Percentiles rank a stretch among this genome's conserved stretches.
Evolutionary conservation across 768 basidiomycete species (phyloP).

Genomic region (Suillus bovinus): DNA sequence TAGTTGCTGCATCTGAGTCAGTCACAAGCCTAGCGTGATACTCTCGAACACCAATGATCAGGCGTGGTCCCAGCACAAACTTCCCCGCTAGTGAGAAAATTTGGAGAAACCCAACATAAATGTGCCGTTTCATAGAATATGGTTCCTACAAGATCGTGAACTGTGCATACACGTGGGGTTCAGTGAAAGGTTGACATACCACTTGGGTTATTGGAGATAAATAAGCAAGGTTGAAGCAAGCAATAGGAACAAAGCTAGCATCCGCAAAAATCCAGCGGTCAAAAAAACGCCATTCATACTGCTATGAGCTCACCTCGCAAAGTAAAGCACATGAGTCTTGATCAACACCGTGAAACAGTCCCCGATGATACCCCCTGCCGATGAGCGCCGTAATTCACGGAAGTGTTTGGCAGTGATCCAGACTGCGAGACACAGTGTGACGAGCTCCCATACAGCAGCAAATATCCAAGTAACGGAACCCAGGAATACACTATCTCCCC

Average conservation of each 20-base stretch:
- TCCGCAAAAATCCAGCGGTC: not conserved
- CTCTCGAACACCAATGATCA: not conserved
- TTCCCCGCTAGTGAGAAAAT: not conserved
- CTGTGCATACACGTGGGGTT: not conserved
- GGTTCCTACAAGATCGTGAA: not conserved
- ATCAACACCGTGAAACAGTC: conserved; percentile 1
- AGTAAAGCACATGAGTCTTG: not conserved
- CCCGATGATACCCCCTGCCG: not conserved
- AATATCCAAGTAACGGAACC: not conserved
- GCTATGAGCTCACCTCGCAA: not conserved
- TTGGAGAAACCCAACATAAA: not conserved
- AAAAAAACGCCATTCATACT: not conserved
- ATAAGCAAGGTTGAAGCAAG: not conserved
- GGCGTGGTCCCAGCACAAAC: not conserved
- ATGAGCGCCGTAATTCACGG: not conserved
- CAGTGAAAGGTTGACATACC: not conserved
- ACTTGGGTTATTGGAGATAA: not conserved
- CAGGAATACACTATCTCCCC: not conserved
- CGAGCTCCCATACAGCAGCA: not conserved
- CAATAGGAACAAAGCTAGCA: not conserved
- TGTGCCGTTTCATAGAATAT: not conserved
- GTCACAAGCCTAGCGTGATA: not conserved
- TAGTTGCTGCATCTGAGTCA: not conserved
- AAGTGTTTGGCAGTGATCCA: not conserved
- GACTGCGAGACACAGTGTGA: not conserved